Evolutionary conservation across 2,329 filamentous ascomycete species (phyloP), one percentile per base, ranked within the genome.

Genomic region (Cladobotryum protrusum): DNA sequence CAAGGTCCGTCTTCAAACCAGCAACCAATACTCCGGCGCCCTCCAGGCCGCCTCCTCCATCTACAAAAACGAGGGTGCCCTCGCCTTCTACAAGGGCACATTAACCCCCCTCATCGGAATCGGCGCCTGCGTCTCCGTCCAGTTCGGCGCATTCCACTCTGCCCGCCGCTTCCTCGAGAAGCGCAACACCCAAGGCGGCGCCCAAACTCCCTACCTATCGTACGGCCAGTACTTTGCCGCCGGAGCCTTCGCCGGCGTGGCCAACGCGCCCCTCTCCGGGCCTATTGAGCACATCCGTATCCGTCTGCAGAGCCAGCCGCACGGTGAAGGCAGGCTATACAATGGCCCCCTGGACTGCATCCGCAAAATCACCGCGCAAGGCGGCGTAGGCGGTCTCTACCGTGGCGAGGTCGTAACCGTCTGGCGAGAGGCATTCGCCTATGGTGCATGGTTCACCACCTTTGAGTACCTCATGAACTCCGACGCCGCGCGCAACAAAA

Each of bases 211-310:
- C 44, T 73, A 76, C 19, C 81, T 97, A 29, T 81, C 80, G 18
- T 96, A 96, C 71, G 67, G 72, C 1, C 89, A 99, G 71, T 97
- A 96, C 78, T 97, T 90, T 71, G 77, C 83, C 7, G 81, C 93
- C 0, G 93, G 93, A 56, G 90, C 93, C 45, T 95, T 96, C 64
- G 93, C 93, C 13, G 93, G 93, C 59, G 70, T 97, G 48, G 84
- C 91, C 64, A 99, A 99, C 76, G 87, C 85, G 2, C 79, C 87
- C 34, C 82, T 97, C 61, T 96, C 91, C 5, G 83, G 85, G 1
- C 93, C 93, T 11, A 96, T 97, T 65, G 93, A 99, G 75, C 93
- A 97, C 74, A 87, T 97, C 62, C 87, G 93, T 64, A 99, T 99
- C 71, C 81, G 93, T 18, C 76, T 99, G 55, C 93, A 99, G 73